phyloP scores from a whole-genome alignment of 148 eudicot genomes.

The Selenicereus undatus region DNA sequence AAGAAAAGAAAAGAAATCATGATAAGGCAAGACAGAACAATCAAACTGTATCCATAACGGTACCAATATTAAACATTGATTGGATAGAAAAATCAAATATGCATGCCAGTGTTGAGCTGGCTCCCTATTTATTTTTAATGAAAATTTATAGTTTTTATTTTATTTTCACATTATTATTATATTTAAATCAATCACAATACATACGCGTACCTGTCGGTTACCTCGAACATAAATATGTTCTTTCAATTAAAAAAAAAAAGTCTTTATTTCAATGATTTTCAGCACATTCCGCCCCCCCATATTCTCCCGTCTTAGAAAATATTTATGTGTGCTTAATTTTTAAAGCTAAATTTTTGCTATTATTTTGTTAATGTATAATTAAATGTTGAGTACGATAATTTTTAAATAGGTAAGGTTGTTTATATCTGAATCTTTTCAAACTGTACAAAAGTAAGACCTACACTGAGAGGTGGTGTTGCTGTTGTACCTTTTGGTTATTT shows the following conservation, averaged over 20 bases:
- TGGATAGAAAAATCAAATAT: not conserved
- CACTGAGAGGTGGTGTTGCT: too few species aligned
- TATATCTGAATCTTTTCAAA: too few species aligned
- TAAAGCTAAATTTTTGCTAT: not conserved
- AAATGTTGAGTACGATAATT: too few species aligned
- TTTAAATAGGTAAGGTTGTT: too few species aligned
- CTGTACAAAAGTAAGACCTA: too few species aligned
- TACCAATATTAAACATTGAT: not conserved
- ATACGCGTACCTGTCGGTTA: conserved; percentile 30
- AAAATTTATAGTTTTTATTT: not conserved
- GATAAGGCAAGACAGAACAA: not conserved
- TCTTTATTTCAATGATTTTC: not conserved
- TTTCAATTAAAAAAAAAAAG: not conserved
- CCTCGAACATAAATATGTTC: conserved; percentile 18
- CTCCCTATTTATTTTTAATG: not conserved
- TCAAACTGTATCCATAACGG: not conserved
- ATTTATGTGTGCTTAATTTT: too few species aligned
- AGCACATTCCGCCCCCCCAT: not conserved
- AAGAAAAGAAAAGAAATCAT: not conserved
- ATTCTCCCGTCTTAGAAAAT: not conserved
- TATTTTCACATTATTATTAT: not conserved
- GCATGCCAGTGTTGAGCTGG: conserved; percentile 9
- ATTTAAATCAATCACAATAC: not conserved
- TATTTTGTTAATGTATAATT: too few species aligned
- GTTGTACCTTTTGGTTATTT: too few species aligned